Base-by-base conservation (phyloP, 2,329 filamentous ascomycete species). In the Neofusicoccum parvum region DNA sequence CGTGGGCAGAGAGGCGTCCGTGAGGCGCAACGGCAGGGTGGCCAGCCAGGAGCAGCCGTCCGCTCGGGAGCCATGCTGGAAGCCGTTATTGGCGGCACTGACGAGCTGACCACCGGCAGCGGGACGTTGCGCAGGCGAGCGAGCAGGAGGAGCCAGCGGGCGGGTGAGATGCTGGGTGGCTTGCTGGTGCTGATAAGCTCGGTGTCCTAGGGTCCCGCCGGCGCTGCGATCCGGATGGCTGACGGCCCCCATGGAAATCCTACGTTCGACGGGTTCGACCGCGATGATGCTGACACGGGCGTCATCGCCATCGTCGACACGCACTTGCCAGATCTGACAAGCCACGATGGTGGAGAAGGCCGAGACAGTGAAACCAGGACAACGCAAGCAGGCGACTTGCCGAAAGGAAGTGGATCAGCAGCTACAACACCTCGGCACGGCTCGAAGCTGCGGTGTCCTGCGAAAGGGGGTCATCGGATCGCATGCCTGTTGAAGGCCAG, bases 101-200 rank as follows among this genome's bases (percentile, higher is more conserved):
- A 23, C 56, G 32, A 27, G 43, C 10, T 60, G 43, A 23, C 56
- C n/a, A 46, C n/a, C 43, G 56, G 56, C 56, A 60, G 43, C 56
- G 56, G 56, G 56, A 48, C 43, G 43, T 60, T 37, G 56, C 32
- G 56, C 56, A 60, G 56, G 56, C 43, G 32, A 60, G 43, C 56
- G 27, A 20, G 27, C 23, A 59, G 23, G 9, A 45, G 56, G 43
- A 46, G 56, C 56, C 56, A 60, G 56, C 43, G 56, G 32, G 43
- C 56, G 43, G 43, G 56, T 60, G 43, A 48, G 56, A 60, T 60
- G 10, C 27, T 48, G 39, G 15, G 56, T 60, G 56, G 56, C 56
- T 60, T 60, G 41, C 27, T 37, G 41, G 20, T 20, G 56, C 56
- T 60, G 56, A 60, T 60, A 60, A 48, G 56, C 43, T 60, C 41